These are phyloP conservation scores for Musa itinerans DNA, from an alignment of 176 grass and related monocot species.

Conservation along the genomic window DNA sequence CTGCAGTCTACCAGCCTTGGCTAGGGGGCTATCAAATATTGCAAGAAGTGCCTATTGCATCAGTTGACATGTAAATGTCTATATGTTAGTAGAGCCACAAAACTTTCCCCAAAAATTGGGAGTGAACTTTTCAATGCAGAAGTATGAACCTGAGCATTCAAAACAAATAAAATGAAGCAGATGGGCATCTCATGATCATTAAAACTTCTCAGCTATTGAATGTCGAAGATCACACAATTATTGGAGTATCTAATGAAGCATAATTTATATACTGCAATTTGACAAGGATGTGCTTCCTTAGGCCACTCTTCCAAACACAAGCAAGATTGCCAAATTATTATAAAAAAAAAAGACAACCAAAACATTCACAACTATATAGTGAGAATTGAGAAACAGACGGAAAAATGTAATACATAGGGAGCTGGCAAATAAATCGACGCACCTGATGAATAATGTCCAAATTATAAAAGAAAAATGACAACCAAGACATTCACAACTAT, in stretches of 20 bases:
- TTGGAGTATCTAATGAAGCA: neutral
- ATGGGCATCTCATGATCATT: neutral
- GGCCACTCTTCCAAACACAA: neutral
- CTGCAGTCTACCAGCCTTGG: slow-evolving; percentile 80
- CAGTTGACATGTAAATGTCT: neutral
- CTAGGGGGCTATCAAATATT: slow-evolving; percentile 93
- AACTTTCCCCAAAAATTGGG: neutral
- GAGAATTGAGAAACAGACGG: neutral
- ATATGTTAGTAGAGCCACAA: neutral
- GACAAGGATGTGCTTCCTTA: too few species aligned
- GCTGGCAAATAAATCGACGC: slow-evolving; percentile 4
- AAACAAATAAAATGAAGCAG: neutral
- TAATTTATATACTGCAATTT: too few species aligned
- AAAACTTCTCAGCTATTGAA: neutral
- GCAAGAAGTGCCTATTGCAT: slow-evolving; percentile 46
- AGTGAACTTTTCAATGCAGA: neutral
- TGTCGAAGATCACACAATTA: neutral
- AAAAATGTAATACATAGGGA: neutral
- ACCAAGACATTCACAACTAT: too few species aligned
- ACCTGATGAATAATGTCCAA: slow-evolving; percentile 93
- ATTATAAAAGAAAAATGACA: too few species aligned
- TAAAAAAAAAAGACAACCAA: too few species aligned
- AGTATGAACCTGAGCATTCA: neutral
- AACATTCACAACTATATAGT: too few species aligned
- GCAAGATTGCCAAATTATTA: neutral